A percentile compares a stretch with the other conserved stretches of the same genome.
phyloP scores from a whole-genome alignment of 2,329 filamentous ascomycete species.

The Colletotrichum cuscutae region DNA sequence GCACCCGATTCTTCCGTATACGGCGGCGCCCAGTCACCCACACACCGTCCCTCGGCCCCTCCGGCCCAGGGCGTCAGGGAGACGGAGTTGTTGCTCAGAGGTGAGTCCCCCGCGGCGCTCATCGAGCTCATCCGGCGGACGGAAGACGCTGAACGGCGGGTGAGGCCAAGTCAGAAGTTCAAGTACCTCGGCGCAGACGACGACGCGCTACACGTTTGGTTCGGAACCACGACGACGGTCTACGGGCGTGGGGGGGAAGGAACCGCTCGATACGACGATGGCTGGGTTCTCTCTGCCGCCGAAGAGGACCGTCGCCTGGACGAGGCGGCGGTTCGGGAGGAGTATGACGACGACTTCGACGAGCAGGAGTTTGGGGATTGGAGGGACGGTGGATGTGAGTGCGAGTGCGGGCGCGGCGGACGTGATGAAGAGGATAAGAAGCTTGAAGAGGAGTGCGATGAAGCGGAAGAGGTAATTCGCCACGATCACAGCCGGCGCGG shows the following conservation, averaged over 20 bases:
- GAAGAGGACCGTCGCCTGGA: neutral
- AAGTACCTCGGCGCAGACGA: neutral
- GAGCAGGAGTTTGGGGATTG: neutral
- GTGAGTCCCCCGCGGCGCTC: constrained; percentile 1
- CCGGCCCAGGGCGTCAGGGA: neutral
- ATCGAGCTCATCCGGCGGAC: neutral
- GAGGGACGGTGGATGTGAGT: neutral
- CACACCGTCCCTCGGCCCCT: neutral
- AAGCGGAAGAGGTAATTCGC: neutral
- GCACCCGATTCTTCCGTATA: neutral
- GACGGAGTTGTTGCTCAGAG: neutral
- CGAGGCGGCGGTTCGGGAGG: neutral
- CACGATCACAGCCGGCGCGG: no score
- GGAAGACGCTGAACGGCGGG: neutral
- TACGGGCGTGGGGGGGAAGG: neutral
- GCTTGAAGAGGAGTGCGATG: neutral
- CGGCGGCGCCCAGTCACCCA: neutral
- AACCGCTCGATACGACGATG: neutral
- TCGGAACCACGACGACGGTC: neutral
- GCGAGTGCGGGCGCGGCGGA: neutral
- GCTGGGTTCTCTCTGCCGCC: neutral
- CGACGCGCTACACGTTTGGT: neutral
- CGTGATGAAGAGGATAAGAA: neutral
- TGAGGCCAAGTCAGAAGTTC: neutral
- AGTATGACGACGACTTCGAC: neutral